These are phyloP conservation scores for Liriodendron chinense DNA, from an alignment of 164 flowering plant species.

Conservation along the genomic window DNA sequence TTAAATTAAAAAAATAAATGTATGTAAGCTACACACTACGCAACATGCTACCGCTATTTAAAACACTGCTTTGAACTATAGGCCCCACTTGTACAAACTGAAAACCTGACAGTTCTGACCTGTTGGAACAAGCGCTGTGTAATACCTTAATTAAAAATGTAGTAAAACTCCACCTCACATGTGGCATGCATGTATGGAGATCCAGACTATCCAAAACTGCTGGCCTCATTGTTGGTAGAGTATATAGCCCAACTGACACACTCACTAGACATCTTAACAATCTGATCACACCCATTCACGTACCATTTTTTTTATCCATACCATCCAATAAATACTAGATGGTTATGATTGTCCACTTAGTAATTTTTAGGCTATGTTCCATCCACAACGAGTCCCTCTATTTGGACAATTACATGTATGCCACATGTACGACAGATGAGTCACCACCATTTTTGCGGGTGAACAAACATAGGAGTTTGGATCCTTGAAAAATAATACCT, in stretches of 20 bases:
- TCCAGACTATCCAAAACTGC: not conserved
- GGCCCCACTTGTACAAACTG: no score
- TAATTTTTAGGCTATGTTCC: not conserved
- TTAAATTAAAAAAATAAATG: no score
- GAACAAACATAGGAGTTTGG: not conserved
- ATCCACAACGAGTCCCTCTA: not conserved
- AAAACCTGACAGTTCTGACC: no score
- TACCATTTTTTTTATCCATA: not conserved
- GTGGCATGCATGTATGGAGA: not conserved
- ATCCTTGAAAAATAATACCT: constrained; percentile 26
- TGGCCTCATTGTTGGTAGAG: not conserved
- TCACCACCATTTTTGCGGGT: not conserved
- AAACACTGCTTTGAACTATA: no score
- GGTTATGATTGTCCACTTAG: not conserved
- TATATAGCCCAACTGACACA: not conserved
- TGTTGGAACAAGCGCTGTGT: no score
- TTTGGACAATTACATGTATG: not conserved
- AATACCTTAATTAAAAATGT: no score
- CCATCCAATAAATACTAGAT: not conserved
- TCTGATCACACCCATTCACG: not conserved
- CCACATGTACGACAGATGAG: not conserved
- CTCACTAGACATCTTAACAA: not conserved
- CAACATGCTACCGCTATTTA: no score
- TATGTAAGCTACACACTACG: no score
- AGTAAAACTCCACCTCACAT: not conserved